Evolutionary conservation across 2,329 filamentous ascomycete genomes (phyloP).

Genomic region (Beauveria sp.): DNA sequence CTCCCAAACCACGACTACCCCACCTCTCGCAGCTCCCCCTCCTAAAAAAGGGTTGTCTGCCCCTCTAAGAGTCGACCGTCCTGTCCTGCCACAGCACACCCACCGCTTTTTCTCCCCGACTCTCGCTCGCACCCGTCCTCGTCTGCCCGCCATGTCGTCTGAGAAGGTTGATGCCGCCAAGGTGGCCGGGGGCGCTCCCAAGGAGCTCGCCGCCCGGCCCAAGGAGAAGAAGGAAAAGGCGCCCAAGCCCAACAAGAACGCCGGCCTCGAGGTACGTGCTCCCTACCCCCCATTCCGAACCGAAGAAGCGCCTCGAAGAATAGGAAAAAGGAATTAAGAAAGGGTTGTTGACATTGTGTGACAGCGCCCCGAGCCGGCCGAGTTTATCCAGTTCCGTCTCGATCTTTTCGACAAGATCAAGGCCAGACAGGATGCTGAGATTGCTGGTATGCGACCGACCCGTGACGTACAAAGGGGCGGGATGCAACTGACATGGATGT

Average conservation of each 20-base stretch:
- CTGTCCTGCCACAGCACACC: constrained; percentile 27
- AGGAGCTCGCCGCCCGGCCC: constrained; percentile 28
- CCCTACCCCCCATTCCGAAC: no score
- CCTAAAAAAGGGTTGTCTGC: constrained; percentile 2
- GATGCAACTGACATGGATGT: constrained; percentile 27
- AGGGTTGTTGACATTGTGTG: constrained; percentile 18
- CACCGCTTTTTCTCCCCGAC: background rate
- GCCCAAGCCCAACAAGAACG: constrained; percentile 52
- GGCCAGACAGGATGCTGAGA: constrained; percentile 71
- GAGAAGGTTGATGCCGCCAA: constrained; percentile 29
- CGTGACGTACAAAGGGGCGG: background rate
- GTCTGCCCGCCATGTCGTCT: constrained; percentile 27
- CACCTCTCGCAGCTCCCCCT: constrained; percentile 14
- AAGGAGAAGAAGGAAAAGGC: constrained; percentile 28
- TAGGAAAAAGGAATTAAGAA: background rate
- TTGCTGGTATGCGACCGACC: constrained; percentile 33
- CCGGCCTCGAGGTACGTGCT: constrained; percentile 40
- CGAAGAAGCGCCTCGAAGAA: constrained; percentile 15
- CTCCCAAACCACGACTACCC: background rate
- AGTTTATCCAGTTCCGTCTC: constrained; percentile 77
- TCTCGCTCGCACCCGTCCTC: constrained; percentile 19
- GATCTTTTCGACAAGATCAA: constrained; percentile 84
- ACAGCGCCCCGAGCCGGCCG: constrained; percentile 46
- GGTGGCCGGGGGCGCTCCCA: constrained; percentile 25
- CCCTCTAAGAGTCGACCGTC: constrained; percentile 2